These are phyloP conservation scores for Beta vulgaris DNA, from an alignment of 148 eudicot genomes.

Conservation along the genomic window DNA sequence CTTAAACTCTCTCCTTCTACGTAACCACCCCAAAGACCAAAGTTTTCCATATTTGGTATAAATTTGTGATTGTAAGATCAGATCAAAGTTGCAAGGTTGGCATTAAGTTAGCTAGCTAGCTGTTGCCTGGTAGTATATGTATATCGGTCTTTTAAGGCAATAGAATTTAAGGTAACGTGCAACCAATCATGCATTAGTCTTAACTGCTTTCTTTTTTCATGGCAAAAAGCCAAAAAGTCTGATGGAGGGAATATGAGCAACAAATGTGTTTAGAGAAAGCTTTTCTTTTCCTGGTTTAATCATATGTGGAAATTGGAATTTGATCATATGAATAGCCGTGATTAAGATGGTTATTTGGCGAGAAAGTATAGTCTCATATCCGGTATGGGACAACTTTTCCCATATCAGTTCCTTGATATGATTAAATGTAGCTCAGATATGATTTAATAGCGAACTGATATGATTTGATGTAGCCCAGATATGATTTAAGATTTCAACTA, in stretches of 20 bases:
- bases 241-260: conserved; percentile 9
- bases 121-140: background rate
- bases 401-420: too few relatives aligned
- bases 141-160: conserved; percentile 12
- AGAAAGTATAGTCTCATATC: too few relatives aligned
- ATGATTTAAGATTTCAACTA: too few relatives aligned
- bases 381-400: too few relatives aligned
- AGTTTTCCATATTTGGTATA: background rate
- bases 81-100: conserved; percentile 29
- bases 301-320: background rate
- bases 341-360: conserved; percentile 1
- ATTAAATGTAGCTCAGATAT: too few relatives aligned
- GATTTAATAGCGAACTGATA: too few relatives aligned
- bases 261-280: background rate
- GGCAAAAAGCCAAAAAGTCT: conserved; percentile 1
- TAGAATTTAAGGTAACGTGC: conserved; percentile 24
- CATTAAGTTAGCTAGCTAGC: conserved; percentile 23
- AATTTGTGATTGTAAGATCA: conserved; percentile 21
- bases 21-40: background rate
- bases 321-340: background rate
- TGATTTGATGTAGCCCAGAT: too few relatives aligned
- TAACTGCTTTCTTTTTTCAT: conserved; percentile 24
- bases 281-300: background rate
- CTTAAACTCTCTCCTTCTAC: background rate
- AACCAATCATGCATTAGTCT: conserved; percentile 11